A percentile compares a stretch with the other conserved stretches of the same genome.
Evolutionary conservation across 2,329 filamentous ascomycete species (phyloP).

Genomic region (Arthrobotrys megalospora): DNA sequence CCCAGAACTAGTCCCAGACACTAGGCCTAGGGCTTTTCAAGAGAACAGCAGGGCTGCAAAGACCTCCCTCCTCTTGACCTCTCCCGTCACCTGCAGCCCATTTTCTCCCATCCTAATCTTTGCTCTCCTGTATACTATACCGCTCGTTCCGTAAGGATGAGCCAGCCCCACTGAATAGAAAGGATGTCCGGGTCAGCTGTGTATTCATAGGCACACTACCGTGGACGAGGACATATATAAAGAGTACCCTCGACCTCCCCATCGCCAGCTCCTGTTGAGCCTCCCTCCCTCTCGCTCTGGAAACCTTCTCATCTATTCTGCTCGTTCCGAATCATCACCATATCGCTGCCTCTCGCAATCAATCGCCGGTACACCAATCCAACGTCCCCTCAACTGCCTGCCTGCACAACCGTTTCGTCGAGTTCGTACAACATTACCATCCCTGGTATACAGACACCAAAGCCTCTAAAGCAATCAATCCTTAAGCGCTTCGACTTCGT

Average conservation of each 20-base stretch:
- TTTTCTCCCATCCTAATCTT: slow-evolving; percentile 19
- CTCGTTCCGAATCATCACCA: slow-evolving; percentile 29
- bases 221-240: slow-evolving; percentile 52
- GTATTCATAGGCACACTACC: slow-evolving; percentile 53
- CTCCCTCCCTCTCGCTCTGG: slow-evolving; percentile 33
- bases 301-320: slow-evolving; percentile 53
- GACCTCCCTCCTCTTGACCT: slow-evolving; percentile 34
- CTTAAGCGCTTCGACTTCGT: slow-evolving; percentile 52
- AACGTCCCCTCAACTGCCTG: neutral
- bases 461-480: slow-evolving; percentile 59
- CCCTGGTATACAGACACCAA: slow-evolving; percentile 36
- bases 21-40: slow-evolving; percentile 27
- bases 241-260: slow-evolving; percentile 47
- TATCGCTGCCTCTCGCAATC: slow-evolving; percentile 28
- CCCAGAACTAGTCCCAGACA: slow-evolving; percentile 20
- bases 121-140: slow-evolving; percentile 21
- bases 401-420: slow-evolving; percentile 37
- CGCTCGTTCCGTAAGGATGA: slow-evolving; percentile 55
- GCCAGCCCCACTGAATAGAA: slow-evolving; percentile 56
- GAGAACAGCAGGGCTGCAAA: slow-evolving; percentile 4
- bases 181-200: slow-evolving; percentile 61
- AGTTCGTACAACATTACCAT: slow-evolving; percentile 55
- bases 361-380: slow-evolving; percentile 40
- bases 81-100: slow-evolving; percentile 57
- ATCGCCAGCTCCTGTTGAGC: slow-evolving; percentile 48